Conservation (phyloP, 1,284 basidiomycete genomes). For the Ustilago nuda region DNA sequence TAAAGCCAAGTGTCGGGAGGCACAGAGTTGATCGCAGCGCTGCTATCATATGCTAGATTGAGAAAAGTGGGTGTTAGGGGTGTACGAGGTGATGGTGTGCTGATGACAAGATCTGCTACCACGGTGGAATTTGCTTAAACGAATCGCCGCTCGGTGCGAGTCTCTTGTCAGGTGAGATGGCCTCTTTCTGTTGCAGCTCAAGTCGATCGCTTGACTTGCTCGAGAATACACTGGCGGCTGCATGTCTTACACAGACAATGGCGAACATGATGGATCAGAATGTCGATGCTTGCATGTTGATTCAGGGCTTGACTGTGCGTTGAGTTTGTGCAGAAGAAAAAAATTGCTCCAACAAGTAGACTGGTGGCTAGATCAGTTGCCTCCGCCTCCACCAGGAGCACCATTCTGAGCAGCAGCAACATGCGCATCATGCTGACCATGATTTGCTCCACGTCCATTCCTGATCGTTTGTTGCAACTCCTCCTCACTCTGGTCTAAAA, state of each 20-base stretch:
- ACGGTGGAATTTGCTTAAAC: neutral
- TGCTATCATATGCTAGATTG: neutral
- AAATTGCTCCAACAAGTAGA: too few relatives aligned
- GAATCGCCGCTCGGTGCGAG: neutral
- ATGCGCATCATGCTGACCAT: neutral
- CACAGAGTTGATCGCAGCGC: neutral
- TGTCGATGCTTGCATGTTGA: neutral
- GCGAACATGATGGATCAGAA: neutral
- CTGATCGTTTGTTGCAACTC: neutral
- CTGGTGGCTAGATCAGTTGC: neutral
- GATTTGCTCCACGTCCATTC: neutral
- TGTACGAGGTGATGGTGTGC: neutral
- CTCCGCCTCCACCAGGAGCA: neutral
- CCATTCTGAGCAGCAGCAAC: neutral
- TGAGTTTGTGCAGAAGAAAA: neutral
- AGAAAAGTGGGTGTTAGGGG: neutral
- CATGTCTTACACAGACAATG: neutral
- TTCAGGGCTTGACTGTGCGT: neutral
- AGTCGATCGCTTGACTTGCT: neutral
- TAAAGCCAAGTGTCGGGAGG: neutral
- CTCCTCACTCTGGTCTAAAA: conserved; percentile 16
- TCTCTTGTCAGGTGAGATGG: neutral
- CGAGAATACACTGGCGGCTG: neutral
- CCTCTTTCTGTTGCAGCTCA: neutral
- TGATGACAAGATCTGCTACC: neutral